These are phyloP conservation scores for Phytophthora tentaculata DNA, from an alignment of 352 stramenopile species.

Conservation along the genomic window DNA sequence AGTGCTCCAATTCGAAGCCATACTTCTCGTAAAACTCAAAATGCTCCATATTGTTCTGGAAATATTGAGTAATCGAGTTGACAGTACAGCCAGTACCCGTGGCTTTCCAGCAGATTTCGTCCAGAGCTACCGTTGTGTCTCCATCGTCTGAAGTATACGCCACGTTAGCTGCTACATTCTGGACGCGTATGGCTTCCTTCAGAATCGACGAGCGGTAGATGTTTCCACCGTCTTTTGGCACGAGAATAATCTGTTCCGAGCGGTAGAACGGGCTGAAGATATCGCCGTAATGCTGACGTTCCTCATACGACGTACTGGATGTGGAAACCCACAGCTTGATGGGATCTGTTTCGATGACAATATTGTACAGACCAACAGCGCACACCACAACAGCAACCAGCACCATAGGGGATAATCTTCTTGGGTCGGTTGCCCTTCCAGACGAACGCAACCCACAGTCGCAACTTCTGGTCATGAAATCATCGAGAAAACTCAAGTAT, in stretches of 20 bases:
- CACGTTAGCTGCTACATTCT: conserved; percentile 48
- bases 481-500: conserved; percentile 46
- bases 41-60: conserved; percentile 65
- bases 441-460: conserved; percentile 50
- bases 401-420: conserved; percentile 46
- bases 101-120: conserved; percentile 72
- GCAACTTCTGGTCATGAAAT: conserved; percentile 48
- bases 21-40: conserved; percentile 69
- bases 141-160: conserved; percentile 36
- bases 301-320: conserved; percentile 55
- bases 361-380: conserved; percentile 42
- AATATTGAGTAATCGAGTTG: conserved; percentile 69
- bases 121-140: conserved; percentile 33
- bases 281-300: conserved; percentile 59
- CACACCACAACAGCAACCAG: conserved; percentile 47
- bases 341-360: conserved; percentile 64
- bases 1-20: conserved; percentile 54
- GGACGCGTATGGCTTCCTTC: conserved; percentile 56
- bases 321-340: conserved; percentile 73
- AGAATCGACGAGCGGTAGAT: conserved; percentile 59
- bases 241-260: conserved; percentile 65
- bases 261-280: conserved; percentile 78
- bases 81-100: conserved; percentile 62
- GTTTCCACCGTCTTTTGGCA: conserved; percentile 60
- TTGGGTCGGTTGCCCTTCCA: conserved; percentile 43